Evolutionary conservation across 2,329 filamentous ascomycete genomes (phyloP).

Genomic region (Fusarium staphyleae): DNA sequence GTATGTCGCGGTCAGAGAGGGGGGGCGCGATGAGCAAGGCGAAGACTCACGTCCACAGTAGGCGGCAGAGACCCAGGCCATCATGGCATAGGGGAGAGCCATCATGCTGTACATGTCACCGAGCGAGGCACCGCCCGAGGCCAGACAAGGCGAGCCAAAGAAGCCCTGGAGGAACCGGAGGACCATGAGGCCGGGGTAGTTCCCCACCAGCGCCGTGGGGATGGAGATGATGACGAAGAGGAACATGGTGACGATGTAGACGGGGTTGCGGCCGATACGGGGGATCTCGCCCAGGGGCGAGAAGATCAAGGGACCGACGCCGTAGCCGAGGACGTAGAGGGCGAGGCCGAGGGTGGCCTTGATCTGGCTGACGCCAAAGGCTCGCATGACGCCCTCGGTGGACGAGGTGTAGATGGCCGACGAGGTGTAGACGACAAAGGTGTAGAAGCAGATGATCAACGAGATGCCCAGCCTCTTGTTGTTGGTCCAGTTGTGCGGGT

Average conservation of each 20-base stretch:
- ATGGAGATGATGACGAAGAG: slow-evolving; percentile 73
- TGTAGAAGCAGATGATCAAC: slow-evolving; percentile 61
- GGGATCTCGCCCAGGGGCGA: slow-evolving; percentile 73
- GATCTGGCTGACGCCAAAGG: slow-evolving; percentile 60
- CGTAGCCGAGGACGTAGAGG: slow-evolving; percentile 70
- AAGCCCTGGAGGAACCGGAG: slow-evolving; percentile 71
- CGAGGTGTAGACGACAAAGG: slow-evolving; percentile 64
- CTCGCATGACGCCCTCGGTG: slow-evolving; percentile 55
- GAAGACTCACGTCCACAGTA: slow-evolving; percentile 54
- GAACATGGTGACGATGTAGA: slow-evolving; percentile 72
- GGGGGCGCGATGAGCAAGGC: not conserved
- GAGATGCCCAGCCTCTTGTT: slow-evolving; percentile 52
- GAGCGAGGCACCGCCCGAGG: slow-evolving; percentile 62
- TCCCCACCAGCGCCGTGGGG: slow-evolving; percentile 67
- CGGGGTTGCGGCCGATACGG: slow-evolving; percentile 69
- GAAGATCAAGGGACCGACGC: slow-evolving; percentile 69
- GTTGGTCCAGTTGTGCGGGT: slow-evolving; percentile 63
- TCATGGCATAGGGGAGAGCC: slow-evolving; percentile 64
- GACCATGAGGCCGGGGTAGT: slow-evolving; percentile 69
- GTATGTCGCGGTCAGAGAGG: slow-evolving; percentile 48
- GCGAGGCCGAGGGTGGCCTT: slow-evolving; percentile 65
- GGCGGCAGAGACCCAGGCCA: slow-evolving; percentile 63
- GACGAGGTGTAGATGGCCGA: slow-evolving; percentile 58
- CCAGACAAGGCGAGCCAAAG: slow-evolving; percentile 70
- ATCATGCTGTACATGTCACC: slow-evolving; percentile 62